Evolutionary conservation across 257 asterid genomes (phyloP), one percentile per base, ranked within the genome.

Genomic region (Craterostigma plantagineum): DNA sequence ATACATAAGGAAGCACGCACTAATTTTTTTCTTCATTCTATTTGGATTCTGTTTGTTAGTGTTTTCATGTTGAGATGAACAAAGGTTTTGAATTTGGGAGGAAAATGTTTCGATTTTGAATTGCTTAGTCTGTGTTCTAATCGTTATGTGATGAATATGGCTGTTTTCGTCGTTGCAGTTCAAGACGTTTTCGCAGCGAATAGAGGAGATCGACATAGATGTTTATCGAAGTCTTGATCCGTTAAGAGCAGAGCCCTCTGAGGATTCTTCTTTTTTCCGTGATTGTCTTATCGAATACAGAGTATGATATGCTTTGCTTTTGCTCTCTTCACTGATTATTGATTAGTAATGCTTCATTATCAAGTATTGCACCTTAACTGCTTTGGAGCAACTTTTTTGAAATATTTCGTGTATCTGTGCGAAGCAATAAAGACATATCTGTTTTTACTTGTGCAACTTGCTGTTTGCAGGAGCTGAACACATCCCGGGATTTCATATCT

Each of bases 401-500:
- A 3, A 10, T 40, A 5, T 14, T 14, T 8, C 16, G 27, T 35
- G 7, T 43, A 33, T 13, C 17, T 15, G 48, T 5, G 23, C 11
- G 33, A 36, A 36, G 14, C 11, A 36, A 9, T 36, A 23, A 23
- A 23, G 30, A 23, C 6, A 6, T 23, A 23, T 23, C 2, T 23
- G 30, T 59, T 33, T 49, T 33, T 41, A 44, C 16, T 42, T 36
- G 48, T 33, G 55, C 50, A 56, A 23, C 37, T 52, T 40, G 11
- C 38, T 51, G 11, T 14, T 36, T 64, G 54, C 90, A 87, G 98
- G 98, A 87, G 63, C 64, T 87, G 36, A 87, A 87, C 64, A 87
- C 95, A 6, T 95, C 93, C 0, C 91, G 76, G 65, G 95, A 74
- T 56, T 87, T 87, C 59, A 87, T 82, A 55, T 66, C 95, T 33